Base-by-base conservation (phyloP, 1,284 basidiomycete genomes). In the Sutorius eximius region DNA sequence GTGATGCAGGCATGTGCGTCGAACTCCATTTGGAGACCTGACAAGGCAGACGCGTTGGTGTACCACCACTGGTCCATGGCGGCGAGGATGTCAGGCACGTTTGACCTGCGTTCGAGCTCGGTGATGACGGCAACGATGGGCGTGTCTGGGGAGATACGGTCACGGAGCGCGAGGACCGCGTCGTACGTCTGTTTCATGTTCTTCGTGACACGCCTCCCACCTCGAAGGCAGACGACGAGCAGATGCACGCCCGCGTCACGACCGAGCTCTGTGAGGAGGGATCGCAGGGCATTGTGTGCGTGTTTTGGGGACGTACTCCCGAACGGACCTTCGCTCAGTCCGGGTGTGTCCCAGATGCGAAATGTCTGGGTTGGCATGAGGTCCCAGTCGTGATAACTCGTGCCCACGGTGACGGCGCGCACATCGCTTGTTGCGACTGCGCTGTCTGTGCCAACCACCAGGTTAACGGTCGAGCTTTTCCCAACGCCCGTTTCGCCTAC, bases 261-360 rank as follows among this genome's bases (percentile, higher is more conserved):
- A 27, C 57, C 40, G 22, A 71, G 56, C 45, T 67, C 67, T 16
- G 66, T 66, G 45, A 71, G 54, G 40, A 67, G 65, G 6, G 61
- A 57, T 37, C 52, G 65, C 11, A 62, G 3, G 11, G 63, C 61
- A 20, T 50, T 60, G 16, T 60, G 22, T 11, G 65, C 67, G 6
- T 52, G 45, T 50, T 46, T 57, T 4, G 45, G 37, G 24, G 52
- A 40, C 11, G 50, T 45, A 27, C 38, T 50, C 30, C 68, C 68
- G 2, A 44, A 13, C 1, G 64, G 57, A 27, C 64, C 61, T 27
- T 58, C 55, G 8, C 65, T 45, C 18, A 67, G 50, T 9, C 66
- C 66, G 2, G 69, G 65, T 15, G 66, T 71, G 34, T 67, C 66
- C 69, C 66, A 67, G 34, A 67, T 56, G 42, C 67, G 67, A 22